Conservation (phyloP, 176 grass and related monocot genomes). For the Carex kokanica region DNA sequence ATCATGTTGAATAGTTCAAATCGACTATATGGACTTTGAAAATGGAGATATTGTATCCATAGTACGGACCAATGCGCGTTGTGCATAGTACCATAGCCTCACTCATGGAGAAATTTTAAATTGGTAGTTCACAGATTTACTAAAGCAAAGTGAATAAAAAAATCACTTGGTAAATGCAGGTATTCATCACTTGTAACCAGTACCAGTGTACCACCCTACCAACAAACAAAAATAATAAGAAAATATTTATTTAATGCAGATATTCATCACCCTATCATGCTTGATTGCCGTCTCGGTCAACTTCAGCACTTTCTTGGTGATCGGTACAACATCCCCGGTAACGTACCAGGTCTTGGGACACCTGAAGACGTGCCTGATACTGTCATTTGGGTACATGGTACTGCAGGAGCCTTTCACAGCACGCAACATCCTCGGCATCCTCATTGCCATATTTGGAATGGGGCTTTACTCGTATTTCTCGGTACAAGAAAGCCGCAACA, state of each 20-base stretch:
- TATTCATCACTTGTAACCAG: neutral
- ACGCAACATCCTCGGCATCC: constrained; percentile 74
- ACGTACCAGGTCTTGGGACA: constrained; percentile 96
- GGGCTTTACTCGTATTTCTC: constrained; percentile 78
- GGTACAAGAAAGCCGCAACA: constrained; percentile 61
- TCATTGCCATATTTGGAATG: constrained; percentile 89
- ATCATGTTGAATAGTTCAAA: too few relatives aligned
- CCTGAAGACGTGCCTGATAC: constrained; percentile 89
- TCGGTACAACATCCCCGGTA: constrained; percentile 86
- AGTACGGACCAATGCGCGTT: too few relatives aligned
- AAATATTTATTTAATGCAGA: constrained; percentile 31
- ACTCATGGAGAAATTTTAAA: too few relatives aligned
- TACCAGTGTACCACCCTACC: neutral
- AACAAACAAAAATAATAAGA: neutral
- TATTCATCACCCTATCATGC: constrained; percentile 73
- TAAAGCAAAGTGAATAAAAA: too few relatives aligned
- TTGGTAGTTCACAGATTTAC: too few relatives aligned
- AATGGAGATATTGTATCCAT: too few relatives aligned
- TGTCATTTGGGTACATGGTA: constrained; percentile 71
- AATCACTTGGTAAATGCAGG: too few relatives aligned
- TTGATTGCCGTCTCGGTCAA: constrained; percentile 74
- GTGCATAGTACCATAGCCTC: too few relatives aligned
- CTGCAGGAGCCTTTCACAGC: constrained; percentile 67
- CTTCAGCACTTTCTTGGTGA: constrained; percentile 97
- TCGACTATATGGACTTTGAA: too few relatives aligned